Conservation (phyloP, 345 rosid species). For the Syzygium aromaticum region DNA sequence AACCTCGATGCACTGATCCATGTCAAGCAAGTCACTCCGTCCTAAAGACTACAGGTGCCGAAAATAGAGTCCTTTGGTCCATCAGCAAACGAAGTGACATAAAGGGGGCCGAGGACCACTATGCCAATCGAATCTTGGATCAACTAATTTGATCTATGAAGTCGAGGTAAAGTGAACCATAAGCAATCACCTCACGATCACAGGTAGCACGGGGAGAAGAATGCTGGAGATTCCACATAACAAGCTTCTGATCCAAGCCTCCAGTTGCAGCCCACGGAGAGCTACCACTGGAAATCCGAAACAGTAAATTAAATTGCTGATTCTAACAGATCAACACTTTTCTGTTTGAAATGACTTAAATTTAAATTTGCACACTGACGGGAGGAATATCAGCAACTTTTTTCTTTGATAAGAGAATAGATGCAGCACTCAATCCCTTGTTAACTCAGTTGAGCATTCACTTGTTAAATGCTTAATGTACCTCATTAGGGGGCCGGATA, state of each 20-base stretch:
- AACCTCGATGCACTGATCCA: slow-evolving; percentile 62
- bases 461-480: not conserved
- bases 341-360: not conserved
- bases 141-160: no score
- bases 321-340: not conserved
- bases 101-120: not conserved
- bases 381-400: not conserved
- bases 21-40: slow-evolving; percentile 58
- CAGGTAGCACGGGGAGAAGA: slow-evolving; percentile 58
- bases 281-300: slow-evolving; percentile 9
- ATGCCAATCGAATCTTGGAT: not conserved
- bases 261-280: slow-evolving; percentile 73
- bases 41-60: slow-evolving; percentile 22
- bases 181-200: slow-evolving; percentile 46
- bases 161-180: no score
- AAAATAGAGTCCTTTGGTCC: not conserved
- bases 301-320: not conserved
- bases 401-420: not conserved
- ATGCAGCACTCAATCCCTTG: not conserved
- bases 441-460: not conserved
- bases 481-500: not conserved
- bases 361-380: not conserved
- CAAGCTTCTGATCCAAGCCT: slow-evolving; percentile 69
- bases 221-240: slow-evolving; percentile 67
- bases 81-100: not conserved